Evolutionary conservation across 345 rosid genomes (phyloP).

Genomic region (Balakata baccata): DNA sequence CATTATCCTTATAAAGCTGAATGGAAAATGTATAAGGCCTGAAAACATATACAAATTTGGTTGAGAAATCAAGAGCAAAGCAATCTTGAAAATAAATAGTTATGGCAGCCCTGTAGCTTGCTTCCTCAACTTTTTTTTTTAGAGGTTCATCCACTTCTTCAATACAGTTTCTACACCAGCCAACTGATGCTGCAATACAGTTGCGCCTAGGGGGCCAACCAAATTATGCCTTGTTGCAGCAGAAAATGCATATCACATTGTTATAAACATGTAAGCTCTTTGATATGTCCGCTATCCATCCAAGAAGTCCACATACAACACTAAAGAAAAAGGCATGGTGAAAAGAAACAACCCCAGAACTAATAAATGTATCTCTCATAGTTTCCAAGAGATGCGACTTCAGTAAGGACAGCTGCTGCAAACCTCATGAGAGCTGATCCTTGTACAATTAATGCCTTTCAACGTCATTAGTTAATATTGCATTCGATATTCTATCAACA

Average conservation of each 20-base stretch:
- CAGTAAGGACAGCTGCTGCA: constrained; percentile 62
- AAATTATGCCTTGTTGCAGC: constrained; percentile 86
- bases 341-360: constrained; percentile 35
- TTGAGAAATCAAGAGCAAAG: constrained; percentile 55
- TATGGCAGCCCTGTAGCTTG: constrained; percentile 79
- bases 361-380: constrained; percentile 45
- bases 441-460: constrained; percentile 70
- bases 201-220: constrained; percentile 73
- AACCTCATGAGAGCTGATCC: constrained; percentile 78
- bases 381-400: constrained; percentile 50
- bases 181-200: constrained; percentile 74
- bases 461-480: constrained; percentile 70
- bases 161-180: constrained; percentile 48
- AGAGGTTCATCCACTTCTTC: constrained; percentile 63
- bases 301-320: constrained; percentile 66
- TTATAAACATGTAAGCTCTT: constrained; percentile 72
- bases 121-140: constrained; percentile 60
- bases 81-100: constrained; percentile 77
- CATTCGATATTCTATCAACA: constrained; percentile 50
- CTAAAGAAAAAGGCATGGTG: constrained; percentile 90
- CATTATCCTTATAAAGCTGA: no score
- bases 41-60: no score
- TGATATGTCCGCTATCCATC: constrained; percentile 62
- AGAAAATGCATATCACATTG: constrained; percentile 69
- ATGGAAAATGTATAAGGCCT: no score